A percentile compares a stretch with the other conserved stretches of the same genome.
Conservation (phyloP, 805 yeast species). For the Candida dajiaensis region DNA sequence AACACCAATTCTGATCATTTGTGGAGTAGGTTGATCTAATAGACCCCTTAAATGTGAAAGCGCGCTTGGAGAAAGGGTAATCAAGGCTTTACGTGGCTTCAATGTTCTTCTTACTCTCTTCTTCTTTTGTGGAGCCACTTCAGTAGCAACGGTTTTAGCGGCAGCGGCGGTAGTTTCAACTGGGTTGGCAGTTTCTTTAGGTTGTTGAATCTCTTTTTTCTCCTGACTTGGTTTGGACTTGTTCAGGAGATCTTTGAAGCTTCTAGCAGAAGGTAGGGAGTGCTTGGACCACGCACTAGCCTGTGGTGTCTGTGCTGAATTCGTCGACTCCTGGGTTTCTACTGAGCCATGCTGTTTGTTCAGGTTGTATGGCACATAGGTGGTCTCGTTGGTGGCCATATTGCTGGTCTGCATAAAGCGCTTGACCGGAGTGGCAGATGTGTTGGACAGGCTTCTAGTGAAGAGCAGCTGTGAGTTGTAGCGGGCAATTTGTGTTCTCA, state of each 20-base stretch:
- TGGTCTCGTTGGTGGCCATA: background rate
- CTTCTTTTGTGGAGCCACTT: constrained; percentile 22
- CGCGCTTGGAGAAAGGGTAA: constrained; percentile 74
- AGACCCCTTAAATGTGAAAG: constrained; percentile 61
- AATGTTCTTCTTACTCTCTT: constrained; percentile 55
- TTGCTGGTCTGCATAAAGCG: background rate
- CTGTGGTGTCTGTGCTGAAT: background rate
- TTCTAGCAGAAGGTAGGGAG: constrained; percentile 21
- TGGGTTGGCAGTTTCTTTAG: constrained; percentile 3
- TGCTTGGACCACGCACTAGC: constrained; percentile 22
- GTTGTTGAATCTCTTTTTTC: constrained; percentile 8
- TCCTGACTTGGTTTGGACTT: constrained; percentile 7
- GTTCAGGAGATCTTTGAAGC: constrained; percentile 21
- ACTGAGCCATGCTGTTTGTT: background rate
- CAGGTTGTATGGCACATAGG: background rate
- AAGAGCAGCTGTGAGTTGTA: background rate
- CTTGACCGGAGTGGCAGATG: background rate
- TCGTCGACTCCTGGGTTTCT: background rate
- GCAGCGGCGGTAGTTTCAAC: constrained; percentile 12
- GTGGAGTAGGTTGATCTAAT: constrained; percentile 77
- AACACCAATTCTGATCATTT: constrained; percentile 90
- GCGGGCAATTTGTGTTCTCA: background rate
- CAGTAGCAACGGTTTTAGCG: constrained; percentile 9
- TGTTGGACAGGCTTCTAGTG: background rate
- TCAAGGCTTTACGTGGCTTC: constrained; percentile 85